Evolutionary conservation across 345 rosid species (phyloP).

Genomic region (Syzygium aqueum): DNA sequence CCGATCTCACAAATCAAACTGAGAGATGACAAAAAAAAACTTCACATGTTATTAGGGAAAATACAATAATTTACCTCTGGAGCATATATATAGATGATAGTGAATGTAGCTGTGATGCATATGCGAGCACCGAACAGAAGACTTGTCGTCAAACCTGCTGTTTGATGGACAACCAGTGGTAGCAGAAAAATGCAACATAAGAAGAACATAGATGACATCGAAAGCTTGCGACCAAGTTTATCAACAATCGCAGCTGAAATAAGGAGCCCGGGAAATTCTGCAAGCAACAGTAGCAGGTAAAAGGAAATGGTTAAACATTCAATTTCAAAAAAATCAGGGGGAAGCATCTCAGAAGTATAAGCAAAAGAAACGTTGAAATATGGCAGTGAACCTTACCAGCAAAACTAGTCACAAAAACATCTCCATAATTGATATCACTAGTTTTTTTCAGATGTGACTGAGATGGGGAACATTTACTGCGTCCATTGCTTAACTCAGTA

Average conservation of each 20-base stretch:
- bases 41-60: neutral
- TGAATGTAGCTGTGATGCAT: conserved; percentile 75
- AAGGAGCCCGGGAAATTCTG: conserved; percentile 87
- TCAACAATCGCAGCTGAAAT: conserved; percentile 70
- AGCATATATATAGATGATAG: conserved; percentile 69
- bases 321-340: neutral
- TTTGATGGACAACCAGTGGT: conserved; percentile 64
- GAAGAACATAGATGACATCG: conserved; percentile 79
- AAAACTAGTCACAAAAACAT: conserved; percentile 70
- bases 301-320: neutral
- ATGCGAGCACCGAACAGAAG: conserved; percentile 79
- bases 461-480: conserved; percentile 24
- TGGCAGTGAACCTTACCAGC: conserved; percentile 43
- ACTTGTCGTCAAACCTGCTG: conserved; percentile 47
- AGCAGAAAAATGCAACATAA: conserved; percentile 54
- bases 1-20: neutral
- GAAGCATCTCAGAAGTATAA: neutral
- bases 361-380: neutral
- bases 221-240: conserved; percentile 69
- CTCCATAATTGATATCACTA: conserved; percentile 46
- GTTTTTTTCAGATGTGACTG: conserved; percentile 14
- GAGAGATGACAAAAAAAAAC: neutral
- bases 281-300: neutral
- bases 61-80: conserved; percentile 53
- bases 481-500: conserved; percentile 61